Base-by-base conservation (phyloP, 2,329 filamentous ascomycete genomes). In the Phialophora tarda region DNA sequence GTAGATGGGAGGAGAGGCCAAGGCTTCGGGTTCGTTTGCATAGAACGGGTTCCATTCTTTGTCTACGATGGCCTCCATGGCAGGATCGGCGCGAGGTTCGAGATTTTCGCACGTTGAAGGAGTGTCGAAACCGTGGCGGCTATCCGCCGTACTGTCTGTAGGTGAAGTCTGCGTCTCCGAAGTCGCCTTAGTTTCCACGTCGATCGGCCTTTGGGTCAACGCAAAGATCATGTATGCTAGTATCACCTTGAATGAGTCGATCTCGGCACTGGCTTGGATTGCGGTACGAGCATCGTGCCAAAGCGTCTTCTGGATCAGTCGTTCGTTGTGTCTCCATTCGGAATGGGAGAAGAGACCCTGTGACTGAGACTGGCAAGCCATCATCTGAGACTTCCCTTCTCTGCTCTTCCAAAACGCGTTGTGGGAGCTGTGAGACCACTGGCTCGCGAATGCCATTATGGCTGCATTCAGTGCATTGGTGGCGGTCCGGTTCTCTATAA, bases 161-260 rank as follows among this genome's bases (percentile, higher is more conserved):
- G 41, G 50, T 10, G 55, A 59, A n/a, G 34, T 17, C 54, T 55
- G 26, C 30, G 47, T 24, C 10, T 58, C 58, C n/a, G 41, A 5
- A 10, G 48, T 26, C 12, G 48, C 21, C 47, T 58, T 34, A 8
- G 1, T 38, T n/a, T 24, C 56, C 14, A 51, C 30, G 38, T 78
- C 73, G 11, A 77, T 65, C 5, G 80, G 80, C 60, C 76, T 75
- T 67, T 82, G 80, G 0, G 79, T 80, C 55, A 82, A 70, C n/a
- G 80, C 79, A 65, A 82, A 82, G 5, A 82, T 78, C 24, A 82
- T 79, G 51, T 81, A 78, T 28, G 80, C 80, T 32, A 82, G 78
- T 2, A 79, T 78, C 11, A 82, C 75, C 2, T 80, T 76, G 66
- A 82, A 82, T 0, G 80, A 82, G n/a, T 79, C 77, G n/a, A 80